phyloP scores from a whole-genome alignment of 2,329 filamentous ascomycete genomes.

The Pseudogymnoascus sp. region DNA sequence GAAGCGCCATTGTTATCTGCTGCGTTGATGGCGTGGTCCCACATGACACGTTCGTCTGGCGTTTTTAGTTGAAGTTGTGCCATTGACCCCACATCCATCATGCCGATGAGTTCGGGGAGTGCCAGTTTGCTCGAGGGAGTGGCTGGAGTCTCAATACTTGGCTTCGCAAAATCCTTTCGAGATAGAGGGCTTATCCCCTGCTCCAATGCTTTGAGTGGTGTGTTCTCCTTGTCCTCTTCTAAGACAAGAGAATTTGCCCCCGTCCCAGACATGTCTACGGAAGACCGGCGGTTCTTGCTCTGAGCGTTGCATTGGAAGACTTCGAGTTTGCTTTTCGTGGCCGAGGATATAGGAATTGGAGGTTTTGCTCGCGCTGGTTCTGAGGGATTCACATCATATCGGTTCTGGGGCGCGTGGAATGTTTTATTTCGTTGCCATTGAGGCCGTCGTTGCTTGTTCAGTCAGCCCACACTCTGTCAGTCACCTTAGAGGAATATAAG shows the following conservation, averaged over 20 bases:
- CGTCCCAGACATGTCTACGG: conserved; percentile 13
- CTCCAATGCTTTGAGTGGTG: background rate
- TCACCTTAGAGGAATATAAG: background rate
- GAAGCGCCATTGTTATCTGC: conserved; percentile 36
- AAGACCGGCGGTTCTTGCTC: conserved; percentile 11
- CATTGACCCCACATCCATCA: conserved; percentile 31
- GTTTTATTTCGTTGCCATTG: conserved; percentile 27
- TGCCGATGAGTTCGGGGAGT: conserved; percentile 49
- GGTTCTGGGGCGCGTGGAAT: conserved; percentile 18
- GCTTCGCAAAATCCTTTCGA: conserved; percentile 16
- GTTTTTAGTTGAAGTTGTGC: conserved; percentile 42
- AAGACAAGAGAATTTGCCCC: conserved; percentile 17
- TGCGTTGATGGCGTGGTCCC: conserved; percentile 43
- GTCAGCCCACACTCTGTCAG: background rate
- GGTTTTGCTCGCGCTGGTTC: conserved; percentile 23
- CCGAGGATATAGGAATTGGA: conserved; percentile 36
- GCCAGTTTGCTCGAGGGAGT: conserved; percentile 47
- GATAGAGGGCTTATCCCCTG: background rate
- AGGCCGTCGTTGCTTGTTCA: conserved; percentile 15
- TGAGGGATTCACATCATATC: conserved; percentile 5
- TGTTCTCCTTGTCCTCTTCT: conserved; percentile 24
- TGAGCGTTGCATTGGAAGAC: conserved; percentile 45
- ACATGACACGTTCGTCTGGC: conserved; percentile 53
- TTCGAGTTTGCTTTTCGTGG: conserved; percentile 53
- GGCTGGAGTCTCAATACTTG: conserved; percentile 22